These are phyloP conservation scores for Metarhizium humberi DNA, from an alignment of 2,329 filamentous ascomycete species.

Conservation along the genomic window DNA sequence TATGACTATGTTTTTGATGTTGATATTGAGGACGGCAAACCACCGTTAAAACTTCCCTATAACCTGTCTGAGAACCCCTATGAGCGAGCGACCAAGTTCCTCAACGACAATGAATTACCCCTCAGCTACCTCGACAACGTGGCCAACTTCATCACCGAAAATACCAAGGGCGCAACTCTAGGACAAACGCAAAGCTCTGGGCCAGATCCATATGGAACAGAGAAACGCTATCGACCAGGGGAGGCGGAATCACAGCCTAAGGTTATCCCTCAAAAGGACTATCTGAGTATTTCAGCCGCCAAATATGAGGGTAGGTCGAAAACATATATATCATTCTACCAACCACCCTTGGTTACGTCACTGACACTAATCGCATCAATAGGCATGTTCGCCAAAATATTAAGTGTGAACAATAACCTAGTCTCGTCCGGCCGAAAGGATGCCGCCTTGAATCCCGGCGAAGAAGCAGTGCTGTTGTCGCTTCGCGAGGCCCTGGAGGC, in stretches of 20 bases:
- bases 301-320: slow-evolving; percentile 47
- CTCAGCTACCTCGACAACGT: slow-evolving; percentile 84
- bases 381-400: slow-evolving; percentile 67
- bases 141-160: slow-evolving; percentile 82
- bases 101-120: slow-evolving; percentile 80
- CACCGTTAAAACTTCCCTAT: slow-evolving; percentile 85
- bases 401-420: slow-evolving; percentile 65
- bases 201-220: slow-evolving; percentile 68
- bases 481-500: slow-evolving; percentile 58
- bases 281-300: slow-evolving; percentile 66
- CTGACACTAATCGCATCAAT: slow-evolving; percentile 18
- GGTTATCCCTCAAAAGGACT: slow-evolving; percentile 68
- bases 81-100: slow-evolving; percentile 82
- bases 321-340: not conserved
- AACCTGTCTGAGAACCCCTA: slow-evolving; percentile 91
- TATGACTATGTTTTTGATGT: slow-evolving; percentile 98
- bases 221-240: slow-evolving; percentile 69
- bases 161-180: slow-evolving; percentile 80
- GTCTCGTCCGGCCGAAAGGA: slow-evolving; percentile 64
- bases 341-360: not conserved
- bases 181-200: slow-evolving; percentile 48
- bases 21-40: slow-evolving; percentile 90
- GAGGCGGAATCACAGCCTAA: slow-evolving; percentile 37
- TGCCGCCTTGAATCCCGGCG: slow-evolving; percentile 61
- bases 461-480: slow-evolving; percentile 52